A percentile compares a stretch with the other conserved stretches of the same genome.
Conservation (phyloP, 2,329 filamentous ascomycete species). For the Stagonosporopsis tanaceti region DNA sequence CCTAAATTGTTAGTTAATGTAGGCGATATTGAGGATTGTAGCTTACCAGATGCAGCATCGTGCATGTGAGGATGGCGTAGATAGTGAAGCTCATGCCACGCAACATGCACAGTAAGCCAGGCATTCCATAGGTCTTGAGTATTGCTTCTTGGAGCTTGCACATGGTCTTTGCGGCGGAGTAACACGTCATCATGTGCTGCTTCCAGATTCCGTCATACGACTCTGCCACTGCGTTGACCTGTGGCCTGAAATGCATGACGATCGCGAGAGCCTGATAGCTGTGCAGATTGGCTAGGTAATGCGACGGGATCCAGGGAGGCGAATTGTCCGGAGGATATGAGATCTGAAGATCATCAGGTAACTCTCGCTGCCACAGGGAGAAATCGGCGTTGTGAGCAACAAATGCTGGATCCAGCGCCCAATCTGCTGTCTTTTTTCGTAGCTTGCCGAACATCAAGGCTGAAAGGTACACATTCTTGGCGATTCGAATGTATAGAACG, state of each 20-base stretch:
- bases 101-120: constrained; percentile 88
- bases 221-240: constrained; percentile 77
- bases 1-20: constrained; percentile 59
- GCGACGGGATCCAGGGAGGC: constrained; percentile 82
- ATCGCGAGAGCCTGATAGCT: constrained; percentile 86
- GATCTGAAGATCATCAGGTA: constrained; percentile 81
- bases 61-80: constrained; percentile 90
- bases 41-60: constrained; percentile 90
- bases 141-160: constrained; percentile 89
- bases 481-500: constrained; percentile 78
- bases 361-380: constrained; percentile 75
- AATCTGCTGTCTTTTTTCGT: constrained; percentile 79
- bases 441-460: constrained; percentile 77
- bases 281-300: constrained; percentile 89
- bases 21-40: not conserved
- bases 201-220: constrained; percentile 85
- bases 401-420: constrained; percentile 86
- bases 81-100: constrained; percentile 94
- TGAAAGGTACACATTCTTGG: constrained; percentile 79
- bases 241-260: constrained; percentile 87
- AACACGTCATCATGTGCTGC: constrained; percentile 85
- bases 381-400: constrained; percentile 81
- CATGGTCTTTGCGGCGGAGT: constrained; percentile 81
- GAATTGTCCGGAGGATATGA: constrained; percentile 80
- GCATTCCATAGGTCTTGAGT: constrained; percentile 76